Evolutionary conservation across 176 grass and related monocot genomes (phyloP).

Genomic region (Luzula sylvatica): DNA sequence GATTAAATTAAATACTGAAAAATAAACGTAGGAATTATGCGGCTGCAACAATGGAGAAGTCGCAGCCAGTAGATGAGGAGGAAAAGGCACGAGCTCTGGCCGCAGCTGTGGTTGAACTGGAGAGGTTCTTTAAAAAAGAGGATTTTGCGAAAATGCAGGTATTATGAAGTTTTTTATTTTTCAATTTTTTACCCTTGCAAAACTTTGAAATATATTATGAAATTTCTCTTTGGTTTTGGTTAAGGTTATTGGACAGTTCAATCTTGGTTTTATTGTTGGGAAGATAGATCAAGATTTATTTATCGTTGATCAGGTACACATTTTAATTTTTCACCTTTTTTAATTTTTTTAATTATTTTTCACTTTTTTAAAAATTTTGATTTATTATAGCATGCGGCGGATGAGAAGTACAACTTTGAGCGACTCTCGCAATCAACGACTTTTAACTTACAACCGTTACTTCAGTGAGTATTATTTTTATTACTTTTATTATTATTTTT

Average conservation of each 20-base stretch:
- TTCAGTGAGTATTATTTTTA: constrained; percentile 73
- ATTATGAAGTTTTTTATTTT: constrained; percentile 4
- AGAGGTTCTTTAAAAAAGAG: constrained; percentile 89
- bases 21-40: constrained; percentile 48
- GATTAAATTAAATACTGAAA: background rate
- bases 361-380: constrained; percentile 3
- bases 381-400: constrained; percentile 79
- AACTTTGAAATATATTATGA: background rate
- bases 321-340: background rate
- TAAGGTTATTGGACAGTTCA: constrained; percentile 95
- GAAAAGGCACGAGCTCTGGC: constrained; percentile 52
- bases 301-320: constrained; percentile 90
- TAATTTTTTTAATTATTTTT: background rate
- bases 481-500: constrained; percentile 8
- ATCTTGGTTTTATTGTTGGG: constrained; percentile 98
- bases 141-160: constrained; percentile 95
- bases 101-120: constrained; percentile 68
- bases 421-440: constrained; percentile 80
- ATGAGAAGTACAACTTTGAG: constrained; percentile 98
- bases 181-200: background rate
- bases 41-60: constrained; percentile 61
- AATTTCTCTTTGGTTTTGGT: constrained; percentile 9
- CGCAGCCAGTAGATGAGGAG: constrained; percentile 48
- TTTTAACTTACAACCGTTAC: constrained; percentile 82
- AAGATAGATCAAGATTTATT: constrained; percentile 83